phyloP scores from a whole-genome alignment of 2,329 filamentous ascomycete species.

The Simplicillium sp. region DNA sequence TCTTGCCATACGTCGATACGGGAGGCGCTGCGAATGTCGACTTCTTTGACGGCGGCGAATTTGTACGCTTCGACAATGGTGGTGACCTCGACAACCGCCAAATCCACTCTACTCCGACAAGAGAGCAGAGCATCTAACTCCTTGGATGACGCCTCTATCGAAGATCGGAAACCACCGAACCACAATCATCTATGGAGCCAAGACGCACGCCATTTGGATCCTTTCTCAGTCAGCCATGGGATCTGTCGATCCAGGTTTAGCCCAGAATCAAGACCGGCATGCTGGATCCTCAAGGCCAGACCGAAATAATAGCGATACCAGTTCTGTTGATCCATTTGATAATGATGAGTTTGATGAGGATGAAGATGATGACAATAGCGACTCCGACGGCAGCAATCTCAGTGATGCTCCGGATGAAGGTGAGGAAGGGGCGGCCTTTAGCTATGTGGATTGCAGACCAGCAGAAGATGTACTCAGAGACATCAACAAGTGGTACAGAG shows the following conservation, averaged over 20 bases:
- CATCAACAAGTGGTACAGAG: conserved; percentile 10
- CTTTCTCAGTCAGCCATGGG: conserved; percentile 5
- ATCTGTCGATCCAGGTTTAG: background rate
- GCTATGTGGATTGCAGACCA: background rate
- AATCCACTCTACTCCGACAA: conserved; percentile 8
- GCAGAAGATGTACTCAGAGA: conserved; percentile 7
- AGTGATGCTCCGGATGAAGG: too few relatives aligned
- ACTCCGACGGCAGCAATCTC: conserved; percentile 11
- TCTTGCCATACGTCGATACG: conserved; percentile 13
- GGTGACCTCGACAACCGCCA: conserved; percentile 7
- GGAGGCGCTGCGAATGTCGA: conserved; percentile 1
- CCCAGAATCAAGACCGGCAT: background rate
- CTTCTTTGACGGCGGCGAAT: conserved; percentile 11
- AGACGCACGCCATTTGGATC: conserved; percentile 13
- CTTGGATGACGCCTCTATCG: conserved; percentile 17
- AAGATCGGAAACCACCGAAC: conserved; percentile 12
- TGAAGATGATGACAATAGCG: conserved; percentile 5
- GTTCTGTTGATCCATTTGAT: background rate
- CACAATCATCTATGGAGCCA: conserved; percentile 15
- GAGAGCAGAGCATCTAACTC: conserved; percentile 11
- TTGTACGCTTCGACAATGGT: conserved; percentile 11
- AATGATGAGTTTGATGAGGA: background rate
- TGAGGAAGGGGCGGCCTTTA: conserved; percentile 3
- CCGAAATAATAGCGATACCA: background rate
- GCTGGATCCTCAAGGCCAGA: background rate